A percentile compares a stretch with the other conserved stretches of the same genome.
These are phyloP conservation scores for Psidium friedrichsthalianum DNA, from an alignment of 345 rosid genomes.

Conservation along the genomic window DNA sequence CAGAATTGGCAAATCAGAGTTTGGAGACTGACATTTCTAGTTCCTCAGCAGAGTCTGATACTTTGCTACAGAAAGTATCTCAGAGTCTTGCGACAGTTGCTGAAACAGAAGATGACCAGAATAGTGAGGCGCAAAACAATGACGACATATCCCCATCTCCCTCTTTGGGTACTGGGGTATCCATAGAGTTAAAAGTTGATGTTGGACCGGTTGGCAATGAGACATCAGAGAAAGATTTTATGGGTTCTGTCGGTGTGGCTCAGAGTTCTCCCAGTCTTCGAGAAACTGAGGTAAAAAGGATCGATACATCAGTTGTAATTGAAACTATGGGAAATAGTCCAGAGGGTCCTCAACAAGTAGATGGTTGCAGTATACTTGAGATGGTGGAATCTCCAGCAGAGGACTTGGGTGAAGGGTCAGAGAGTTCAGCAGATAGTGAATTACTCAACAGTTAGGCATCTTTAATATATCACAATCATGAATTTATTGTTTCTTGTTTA, in stretches of 20 bases:
- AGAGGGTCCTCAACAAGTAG: constrained; percentile 12
- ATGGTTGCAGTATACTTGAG: constrained; percentile 15
- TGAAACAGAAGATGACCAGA: constrained; percentile 17
- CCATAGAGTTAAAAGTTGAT: constrained; percentile 4
- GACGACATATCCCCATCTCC: constrained; percentile 10
- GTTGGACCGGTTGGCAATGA: constrained; percentile 2
- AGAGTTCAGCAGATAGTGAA: neutral
- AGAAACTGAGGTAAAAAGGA: constrained; percentile 24
- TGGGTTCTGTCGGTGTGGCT: constrained; percentile 12
- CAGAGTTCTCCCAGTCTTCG: constrained; percentile 9
- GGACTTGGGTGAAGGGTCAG: constrained; percentile 15
- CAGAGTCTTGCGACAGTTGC: constrained; percentile 9
- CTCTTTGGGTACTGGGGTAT: constrained; percentile 2
- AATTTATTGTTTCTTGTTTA: neutral
- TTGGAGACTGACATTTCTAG: constrained; percentile 10
- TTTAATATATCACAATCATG: neutral
- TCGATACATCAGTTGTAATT: constrained; percentile 18
- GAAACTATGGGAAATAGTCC: constrained; percentile 11
- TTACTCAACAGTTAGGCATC: neutral
- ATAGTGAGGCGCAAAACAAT: constrained; percentile 5
- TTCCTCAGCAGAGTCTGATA: constrained; percentile 14
- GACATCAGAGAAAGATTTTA: neutral
- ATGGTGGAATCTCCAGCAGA: constrained; percentile 20
- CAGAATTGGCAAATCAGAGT: constrained; percentile 23
- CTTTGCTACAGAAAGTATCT: constrained; percentile 11